Evolutionary conservation across 1,139 yeast species (phyloP).

Genomic region (Geotrichum restrictum): DNA sequence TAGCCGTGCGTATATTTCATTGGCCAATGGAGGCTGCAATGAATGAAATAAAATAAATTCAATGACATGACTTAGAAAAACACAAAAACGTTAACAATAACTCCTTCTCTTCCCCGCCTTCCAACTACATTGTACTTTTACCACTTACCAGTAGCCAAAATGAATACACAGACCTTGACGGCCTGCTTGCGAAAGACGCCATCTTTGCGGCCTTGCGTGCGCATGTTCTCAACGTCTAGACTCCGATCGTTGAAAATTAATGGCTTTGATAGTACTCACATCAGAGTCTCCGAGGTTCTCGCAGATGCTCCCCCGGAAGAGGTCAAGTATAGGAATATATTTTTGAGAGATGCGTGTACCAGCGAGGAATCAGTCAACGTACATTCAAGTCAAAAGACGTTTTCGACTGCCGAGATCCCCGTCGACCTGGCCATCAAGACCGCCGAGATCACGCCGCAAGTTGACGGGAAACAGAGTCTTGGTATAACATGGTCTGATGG

Average conservation of each 20-base stretch:
- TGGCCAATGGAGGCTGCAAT: too few relatives aligned
- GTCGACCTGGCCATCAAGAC: conserved; percentile 29
- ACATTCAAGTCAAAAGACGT: conserved; percentile 57
- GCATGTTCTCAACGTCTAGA: conserved; percentile 7
- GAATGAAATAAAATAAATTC: neutral
- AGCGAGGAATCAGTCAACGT: conserved; percentile 52
- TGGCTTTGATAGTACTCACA: conserved; percentile 3
- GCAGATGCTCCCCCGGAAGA: conserved; percentile 15
- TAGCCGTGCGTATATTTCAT: neutral
- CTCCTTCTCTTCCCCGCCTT: neutral
- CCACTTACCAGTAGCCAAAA: too few relatives aligned
- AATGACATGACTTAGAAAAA: neutral
- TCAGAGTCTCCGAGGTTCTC: conserved; percentile 10
- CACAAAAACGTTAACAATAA: too few relatives aligned
- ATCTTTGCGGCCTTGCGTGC: neutral
- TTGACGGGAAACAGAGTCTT: conserved; percentile 37
- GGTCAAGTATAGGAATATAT: conserved; percentile 51
- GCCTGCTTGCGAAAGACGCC: neutral
- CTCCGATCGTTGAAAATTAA: neutral
- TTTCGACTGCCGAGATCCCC: conserved; percentile 56
- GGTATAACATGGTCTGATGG: conserved; percentile 56
- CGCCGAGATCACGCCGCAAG: conserved; percentile 35
- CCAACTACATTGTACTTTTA: too few relatives aligned
- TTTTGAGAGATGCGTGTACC: conserved; percentile 63
- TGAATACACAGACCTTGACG: too few relatives aligned